Evolutionary conservation across 2,329 filamentous ascomycete species (phyloP).

Genomic region (Pseudocercospora vitis): DNA sequence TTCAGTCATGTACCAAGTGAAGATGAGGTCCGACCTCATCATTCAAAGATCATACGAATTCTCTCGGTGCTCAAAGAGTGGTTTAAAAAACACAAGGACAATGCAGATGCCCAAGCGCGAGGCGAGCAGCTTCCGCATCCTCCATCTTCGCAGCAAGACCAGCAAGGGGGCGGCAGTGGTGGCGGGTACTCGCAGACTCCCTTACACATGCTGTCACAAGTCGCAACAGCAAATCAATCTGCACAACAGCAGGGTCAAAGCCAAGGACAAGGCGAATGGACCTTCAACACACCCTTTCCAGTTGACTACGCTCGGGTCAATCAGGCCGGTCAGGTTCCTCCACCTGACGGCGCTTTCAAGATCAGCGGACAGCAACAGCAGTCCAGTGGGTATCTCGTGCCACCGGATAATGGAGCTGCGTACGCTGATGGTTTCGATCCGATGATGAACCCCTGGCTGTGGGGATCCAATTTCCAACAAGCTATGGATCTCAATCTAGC

Average conservation of each 20-base stretch:
- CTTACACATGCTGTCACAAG: constrained; percentile 31
- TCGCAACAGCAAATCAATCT: constrained; percentile 26
- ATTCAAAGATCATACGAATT: constrained; percentile 51
- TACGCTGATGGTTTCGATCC: constrained; percentile 17
- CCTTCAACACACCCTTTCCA: constrained; percentile 26
- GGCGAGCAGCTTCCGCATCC: constrained; percentile 22
- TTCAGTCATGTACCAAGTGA: constrained; percentile 33
- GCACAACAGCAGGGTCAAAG: constrained; percentile 16
- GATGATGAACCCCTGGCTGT: constrained; percentile 29
- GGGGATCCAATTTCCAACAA: constrained; percentile 40
- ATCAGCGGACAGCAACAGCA: constrained; percentile 14
- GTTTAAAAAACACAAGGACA: constrained; percentile 42
- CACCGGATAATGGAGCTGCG: constrained; percentile 11
- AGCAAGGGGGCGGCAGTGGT: constrained; percentile 10
- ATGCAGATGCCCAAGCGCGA: constrained; percentile 25
- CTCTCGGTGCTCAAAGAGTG: constrained; percentile 48
- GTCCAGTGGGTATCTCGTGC: constrained; percentile 9
- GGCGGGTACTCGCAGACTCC: constrained; percentile 19
- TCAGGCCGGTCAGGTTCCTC: too few relatives aligned
- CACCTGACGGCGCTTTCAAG: constrained; percentile 22
- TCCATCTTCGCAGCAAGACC: constrained; percentile 12
- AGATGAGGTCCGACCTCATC: constrained; percentile 41
- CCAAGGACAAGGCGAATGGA: constrained; percentile 25
- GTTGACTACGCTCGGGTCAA: constrained; percentile 24
- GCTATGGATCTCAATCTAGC: constrained; percentile 40